Evolutionary conservation across 257 asterid species (phyloP), one percentile per base, ranked within the genome.

Genomic region (Plantago ovata): DNA sequence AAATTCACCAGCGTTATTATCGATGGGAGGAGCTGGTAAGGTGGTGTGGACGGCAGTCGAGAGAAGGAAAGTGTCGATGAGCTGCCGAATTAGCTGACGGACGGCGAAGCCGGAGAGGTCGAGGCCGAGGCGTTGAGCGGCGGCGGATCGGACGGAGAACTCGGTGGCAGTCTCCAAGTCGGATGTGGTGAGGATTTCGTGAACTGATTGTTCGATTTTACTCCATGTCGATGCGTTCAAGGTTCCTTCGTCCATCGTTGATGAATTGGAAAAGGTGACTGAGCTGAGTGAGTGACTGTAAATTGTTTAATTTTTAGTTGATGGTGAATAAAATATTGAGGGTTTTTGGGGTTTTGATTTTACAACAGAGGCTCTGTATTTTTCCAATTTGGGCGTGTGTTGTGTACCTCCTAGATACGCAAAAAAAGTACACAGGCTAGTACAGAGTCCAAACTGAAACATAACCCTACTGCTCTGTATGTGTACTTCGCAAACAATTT

Each of bases 151-250:
- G 62, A 87, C 74, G 63, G 67, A 55, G 39, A 49, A 45, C 74
- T 81, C 95, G 28, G 91, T 84, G 55, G 82, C 67, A 1, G 83
- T 74, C 72, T 84, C 95, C 65, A 78, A 48, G 64, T 84, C 86
- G 21, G 62, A 57, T 6, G 50, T 22, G 21, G 18, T 7, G 12
- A 57, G 62, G 38, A 57, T 57, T 40, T 57, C 38, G 38, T 9
- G 12, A 11, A 57, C 19, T 20, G 62, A 18, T 40, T 40, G 50
- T 20, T 38, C 62, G 14, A 57, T 41, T 38, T 40, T 57, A 57
- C 33, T 20, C 62, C 62, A 42, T 1, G 10, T 40, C 1, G 60
- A 38, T 55, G 36, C 60, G 8, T 54, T 18, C 13, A 53, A 32
- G 14, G 11, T 10, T 32, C 28, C 58, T 38, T 53, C 58, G 13